Percentiles rank a stretch among this genome's conserved stretches.
These are phyloP conservation scores for Byssochlamys sp. DNA, from an alignment of 2,329 filamentous ascomycete genomes.

Conservation along the genomic window DNA sequence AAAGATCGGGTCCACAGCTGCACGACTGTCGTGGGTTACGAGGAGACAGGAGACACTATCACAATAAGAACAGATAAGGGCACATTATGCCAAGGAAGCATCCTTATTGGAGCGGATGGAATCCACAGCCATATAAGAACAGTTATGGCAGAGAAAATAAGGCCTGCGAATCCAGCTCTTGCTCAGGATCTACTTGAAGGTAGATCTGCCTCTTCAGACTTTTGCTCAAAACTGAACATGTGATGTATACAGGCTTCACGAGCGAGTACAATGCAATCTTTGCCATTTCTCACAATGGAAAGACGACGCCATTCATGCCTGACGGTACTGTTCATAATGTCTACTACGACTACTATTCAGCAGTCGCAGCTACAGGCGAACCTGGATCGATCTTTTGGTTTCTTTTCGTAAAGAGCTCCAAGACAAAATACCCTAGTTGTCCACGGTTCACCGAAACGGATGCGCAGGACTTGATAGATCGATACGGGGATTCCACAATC, in stretches of 20 bases:
- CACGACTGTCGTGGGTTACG: constrained; percentile 5
- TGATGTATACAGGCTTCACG: constrained; percentile 3
- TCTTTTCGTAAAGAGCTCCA: constrained; percentile 7
- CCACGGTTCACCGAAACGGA: constrained; percentile 9
- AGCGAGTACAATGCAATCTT: constrained; percentile 17
- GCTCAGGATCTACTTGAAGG: constrained; percentile 3
- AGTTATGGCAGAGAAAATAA: constrained; percentile 18
- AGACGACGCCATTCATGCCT: constrained; percentile 3
- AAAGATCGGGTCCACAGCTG: constrained; percentile 5
- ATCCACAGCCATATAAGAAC: constrained; percentile 27
- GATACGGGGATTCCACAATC: constrained; percentile 5
- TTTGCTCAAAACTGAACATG: neutral
- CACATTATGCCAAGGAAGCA: constrained; percentile 18
- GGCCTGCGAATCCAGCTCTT: neutral
- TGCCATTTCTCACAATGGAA: constrained; percentile 10
- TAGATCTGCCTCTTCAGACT: neutral
- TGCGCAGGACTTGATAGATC: constrained; percentile 5
- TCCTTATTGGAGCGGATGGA: constrained; percentile 34
- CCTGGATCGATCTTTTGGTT: constrained; percentile 12
- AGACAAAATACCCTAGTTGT: constrained; percentile 7
- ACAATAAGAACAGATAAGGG: constrained; percentile 25
- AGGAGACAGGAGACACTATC: constrained; percentile 10
- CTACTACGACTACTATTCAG: constrained; percentile 10
- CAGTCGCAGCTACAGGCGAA: constrained; percentile 6
- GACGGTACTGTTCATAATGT: constrained; percentile 6